phyloP scores from a whole-genome alignment of 345 rosid species.

The Aethionema arabicum region DNA sequence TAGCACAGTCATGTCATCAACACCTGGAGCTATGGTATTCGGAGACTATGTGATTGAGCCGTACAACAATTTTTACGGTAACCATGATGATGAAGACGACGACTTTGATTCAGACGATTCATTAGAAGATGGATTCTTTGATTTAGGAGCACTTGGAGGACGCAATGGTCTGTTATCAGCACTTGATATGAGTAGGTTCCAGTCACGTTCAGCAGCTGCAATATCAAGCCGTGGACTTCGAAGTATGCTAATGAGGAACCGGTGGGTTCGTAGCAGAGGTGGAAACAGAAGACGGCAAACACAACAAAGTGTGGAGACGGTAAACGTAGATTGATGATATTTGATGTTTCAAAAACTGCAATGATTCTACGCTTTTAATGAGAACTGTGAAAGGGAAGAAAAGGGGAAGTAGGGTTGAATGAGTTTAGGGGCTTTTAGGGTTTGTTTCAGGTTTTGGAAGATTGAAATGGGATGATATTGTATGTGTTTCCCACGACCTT shows the following conservation, averaged over 20 bases:
- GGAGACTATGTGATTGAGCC: conserved; percentile 94
- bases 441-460: background rate
- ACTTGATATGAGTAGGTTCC: conserved; percentile 35
- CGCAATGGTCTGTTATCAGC: conserved; percentile 28
- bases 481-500: too few relatives aligned
- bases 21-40: conserved; percentile 69
- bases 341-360: conserved; percentile 6
- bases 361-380: background rate
- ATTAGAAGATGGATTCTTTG: conserved; percentile 42
- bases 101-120: conserved; percentile 60
- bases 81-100: conserved; percentile 43
- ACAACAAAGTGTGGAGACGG: background rate
- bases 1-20: conserved; percentile 64
- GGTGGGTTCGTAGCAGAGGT: conserved; percentile 41
- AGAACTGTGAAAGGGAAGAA: background rate
- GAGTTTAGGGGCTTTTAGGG: background rate
- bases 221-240: conserved; percentile 34
- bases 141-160: conserved; percentile 40
- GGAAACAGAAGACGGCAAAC: conserved; percentile 32
- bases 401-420: background rate
- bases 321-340: conserved; percentile 15
- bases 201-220: conserved; percentile 38
- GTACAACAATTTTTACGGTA: conserved; percentile 37
- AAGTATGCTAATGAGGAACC: conserved; percentile 46
- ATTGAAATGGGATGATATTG: too few relatives aligned